Conservation (phyloP, 2,329 filamentous ascomycete genomes). For the Monilinia laxa region DNA sequence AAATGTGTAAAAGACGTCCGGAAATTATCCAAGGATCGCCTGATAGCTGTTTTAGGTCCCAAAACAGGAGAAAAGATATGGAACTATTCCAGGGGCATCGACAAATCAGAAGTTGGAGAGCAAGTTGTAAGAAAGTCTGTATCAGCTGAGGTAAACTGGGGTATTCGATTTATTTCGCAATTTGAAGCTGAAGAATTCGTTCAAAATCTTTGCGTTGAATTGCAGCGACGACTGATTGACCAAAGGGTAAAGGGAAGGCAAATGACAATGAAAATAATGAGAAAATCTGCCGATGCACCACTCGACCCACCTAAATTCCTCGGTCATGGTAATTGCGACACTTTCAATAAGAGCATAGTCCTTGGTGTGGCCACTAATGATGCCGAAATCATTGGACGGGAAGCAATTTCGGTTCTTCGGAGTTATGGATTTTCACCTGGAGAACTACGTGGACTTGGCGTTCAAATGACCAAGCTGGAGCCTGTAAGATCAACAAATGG, state of each 20-base stretch:
- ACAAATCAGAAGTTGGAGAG: conserved; percentile 80
- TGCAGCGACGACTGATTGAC: conserved; percentile 76
- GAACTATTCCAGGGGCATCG: conserved; percentile 88
- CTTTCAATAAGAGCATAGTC: conserved; percentile 80
- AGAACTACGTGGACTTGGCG: conserved; percentile 86
- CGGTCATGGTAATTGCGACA: conserved; percentile 93
- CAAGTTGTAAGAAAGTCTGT: conserved; percentile 88
- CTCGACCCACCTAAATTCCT: conserved; percentile 90
- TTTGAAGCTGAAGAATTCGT: conserved; percentile 94
- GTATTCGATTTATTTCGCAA: conserved; percentile 89
- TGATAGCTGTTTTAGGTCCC: conserved; percentile 73
- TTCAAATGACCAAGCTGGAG: conserved; percentile 92
- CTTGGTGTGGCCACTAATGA: conserved; percentile 85
- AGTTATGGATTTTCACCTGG: conserved; percentile 83
- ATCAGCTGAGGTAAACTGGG: conserved; percentile 97
- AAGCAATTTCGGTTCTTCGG: conserved; percentile 80
- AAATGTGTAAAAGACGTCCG: conserved; percentile 81
- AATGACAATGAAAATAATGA: conserved; percentile 93
- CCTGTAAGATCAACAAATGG: conserved; percentile 60
- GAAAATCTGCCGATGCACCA: conserved; percentile 79
- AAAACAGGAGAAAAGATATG: conserved; percentile 91
- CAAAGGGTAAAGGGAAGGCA: conserved; percentile 85
- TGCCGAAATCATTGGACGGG: conserved; percentile 68
- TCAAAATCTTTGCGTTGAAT: conserved; percentile 76
- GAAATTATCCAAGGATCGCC: conserved; percentile 70